Percentiles rank a stretch among this genome's conserved stretches.
Conservation (phyloP, 2,329 filamentous ascomycete species). For the Penicillium olsonii region DNA sequence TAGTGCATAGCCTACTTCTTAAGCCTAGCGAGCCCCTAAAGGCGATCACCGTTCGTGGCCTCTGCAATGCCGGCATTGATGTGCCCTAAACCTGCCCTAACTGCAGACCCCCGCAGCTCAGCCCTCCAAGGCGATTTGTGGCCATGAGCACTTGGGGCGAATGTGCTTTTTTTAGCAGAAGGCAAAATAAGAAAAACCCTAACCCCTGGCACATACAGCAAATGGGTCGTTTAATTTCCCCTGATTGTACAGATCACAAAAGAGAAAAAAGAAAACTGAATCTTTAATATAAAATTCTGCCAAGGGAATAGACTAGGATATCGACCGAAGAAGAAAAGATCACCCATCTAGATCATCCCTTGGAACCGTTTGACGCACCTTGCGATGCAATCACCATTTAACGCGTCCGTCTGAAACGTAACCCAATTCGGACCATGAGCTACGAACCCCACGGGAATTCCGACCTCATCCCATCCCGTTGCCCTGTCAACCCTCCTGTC, state of each 20-base stretch:
- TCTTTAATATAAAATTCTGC: conserved; percentile 3
- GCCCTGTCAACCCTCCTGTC: not conserved
- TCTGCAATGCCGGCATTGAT: not conserved
- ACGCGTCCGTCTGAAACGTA: conserved; percentile 18
- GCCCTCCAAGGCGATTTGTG: not conserved
- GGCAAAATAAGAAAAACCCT: not conserved
- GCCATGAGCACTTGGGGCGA: not conserved
- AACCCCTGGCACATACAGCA: conserved; percentile 4
- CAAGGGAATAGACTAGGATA: conserved; percentile 15
- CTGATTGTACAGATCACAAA: conserved; percentile 18
- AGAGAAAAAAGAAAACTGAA: not conserved
- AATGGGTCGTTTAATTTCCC: not conserved
- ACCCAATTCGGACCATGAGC: not conserved
- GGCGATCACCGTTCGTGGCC: conserved; percentile 2
- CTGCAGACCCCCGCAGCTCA: not conserved
- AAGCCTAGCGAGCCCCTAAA: not conserved
- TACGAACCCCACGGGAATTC: not conserved
- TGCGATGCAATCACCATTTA: not conserved
- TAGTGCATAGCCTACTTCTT: not conserved
- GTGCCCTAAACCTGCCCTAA: not conserved
- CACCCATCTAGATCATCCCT: conserved; percentile 17
- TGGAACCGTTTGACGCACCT: conserved; percentile 8
- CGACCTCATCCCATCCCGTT: not conserved
- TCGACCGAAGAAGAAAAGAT: conserved; percentile 19
- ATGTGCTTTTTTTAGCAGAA: conserved; percentile 1